phyloP scores from a whole-genome alignment of 129 eudicot genomes.

The Helianthus annuus region DNA sequence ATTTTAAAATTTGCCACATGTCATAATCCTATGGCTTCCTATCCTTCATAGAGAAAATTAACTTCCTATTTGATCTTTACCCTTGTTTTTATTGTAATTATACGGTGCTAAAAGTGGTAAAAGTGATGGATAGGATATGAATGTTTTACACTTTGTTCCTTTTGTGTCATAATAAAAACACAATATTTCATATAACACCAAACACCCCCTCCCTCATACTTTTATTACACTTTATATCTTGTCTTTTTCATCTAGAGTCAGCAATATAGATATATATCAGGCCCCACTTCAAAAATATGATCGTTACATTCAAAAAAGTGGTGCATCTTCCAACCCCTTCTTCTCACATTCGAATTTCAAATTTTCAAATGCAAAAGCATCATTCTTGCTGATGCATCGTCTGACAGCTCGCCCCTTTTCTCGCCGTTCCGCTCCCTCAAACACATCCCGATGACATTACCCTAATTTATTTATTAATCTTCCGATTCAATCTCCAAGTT shows the following conservation, averaged over 20 bases:
- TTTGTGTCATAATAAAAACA: no score
- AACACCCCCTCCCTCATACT: no score
- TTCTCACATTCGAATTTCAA: constrained; percentile 48
- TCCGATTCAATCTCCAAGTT: background rate
- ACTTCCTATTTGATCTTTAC: no score
- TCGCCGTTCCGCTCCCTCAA: constrained; percentile 19
- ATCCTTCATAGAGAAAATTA: no score
- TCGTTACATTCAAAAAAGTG: constrained; percentile 38
- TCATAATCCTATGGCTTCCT: no score
- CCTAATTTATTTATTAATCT: constrained; percentile 2
- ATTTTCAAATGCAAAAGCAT: constrained; percentile 33
- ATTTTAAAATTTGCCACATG: no score
- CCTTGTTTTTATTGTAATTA: no score
- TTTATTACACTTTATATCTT: background rate
- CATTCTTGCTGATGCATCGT: constrained; percentile 1
- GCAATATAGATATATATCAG: background rate
- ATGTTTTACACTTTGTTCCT: no score
- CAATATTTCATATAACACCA: no score
- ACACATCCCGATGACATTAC: constrained; percentile 28
- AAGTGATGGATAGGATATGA: no score
- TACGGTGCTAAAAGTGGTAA: no score
- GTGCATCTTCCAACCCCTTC: constrained; percentile 4
- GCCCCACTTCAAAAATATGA: constrained; percentile 35
- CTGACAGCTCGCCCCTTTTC: constrained; percentile 40
- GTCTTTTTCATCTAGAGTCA: background rate